A percentile compares a stretch with the other conserved stretches of the same genome.
These are phyloP conservation scores for Saturnispora silvae DNA, from an alignment of 805 yeast species.

Conservation along the genomic window DNA sequence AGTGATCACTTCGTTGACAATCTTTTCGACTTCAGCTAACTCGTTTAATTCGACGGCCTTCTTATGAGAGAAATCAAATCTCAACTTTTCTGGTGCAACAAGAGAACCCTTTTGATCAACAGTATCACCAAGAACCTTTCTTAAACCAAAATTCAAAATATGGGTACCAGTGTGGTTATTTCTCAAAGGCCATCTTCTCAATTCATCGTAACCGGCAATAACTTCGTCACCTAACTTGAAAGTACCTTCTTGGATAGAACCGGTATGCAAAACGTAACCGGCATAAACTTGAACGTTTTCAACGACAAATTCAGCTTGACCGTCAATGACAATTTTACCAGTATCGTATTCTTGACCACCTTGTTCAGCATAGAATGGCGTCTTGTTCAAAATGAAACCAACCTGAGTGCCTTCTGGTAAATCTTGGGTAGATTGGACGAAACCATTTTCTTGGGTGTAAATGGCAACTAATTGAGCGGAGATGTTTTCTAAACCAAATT, in stretches of 20 bases:
- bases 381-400: slow-evolving; percentile 79
- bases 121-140: slow-evolving; percentile 75
- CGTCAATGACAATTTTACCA: slow-evolving; percentile 86
- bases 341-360: slow-evolving; percentile 99
- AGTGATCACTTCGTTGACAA: slow-evolving; percentile 62
- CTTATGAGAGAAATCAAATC: slow-evolving; percentile 95
- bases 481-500: slow-evolving; percentile 64
- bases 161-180: slow-evolving; percentile 99
- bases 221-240: slow-evolving; percentile 58
- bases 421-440: slow-evolving; percentile 37
- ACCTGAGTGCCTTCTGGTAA: slow-evolving; percentile 35
- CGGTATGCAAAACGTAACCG: slow-evolving; percentile 94
- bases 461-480: slow-evolving; percentile 63
- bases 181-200: slow-evolving; percentile 92
- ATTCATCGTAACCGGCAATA: slow-evolving; percentile 82
- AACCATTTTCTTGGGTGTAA: slow-evolving; percentile 61
- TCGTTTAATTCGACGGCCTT: slow-evolving; percentile 67
- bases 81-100: slow-evolving; percentile 87
- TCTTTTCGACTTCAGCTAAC: slow-evolving; percentile 62
- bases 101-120: slow-evolving; percentile 95
- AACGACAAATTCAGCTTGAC: slow-evolving; percentile 76
- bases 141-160: slow-evolving; percentile 78
- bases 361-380: slow-evolving; percentile 96
- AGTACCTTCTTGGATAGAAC: slow-evolving; percentile 67
- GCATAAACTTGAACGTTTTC: slow-evolving; percentile 87